These are phyloP conservation scores for Teratosphaeria gauchensis DNA, from an alignment of 2,329 filamentous ascomycete genomes.

Conservation along the genomic window DNA sequence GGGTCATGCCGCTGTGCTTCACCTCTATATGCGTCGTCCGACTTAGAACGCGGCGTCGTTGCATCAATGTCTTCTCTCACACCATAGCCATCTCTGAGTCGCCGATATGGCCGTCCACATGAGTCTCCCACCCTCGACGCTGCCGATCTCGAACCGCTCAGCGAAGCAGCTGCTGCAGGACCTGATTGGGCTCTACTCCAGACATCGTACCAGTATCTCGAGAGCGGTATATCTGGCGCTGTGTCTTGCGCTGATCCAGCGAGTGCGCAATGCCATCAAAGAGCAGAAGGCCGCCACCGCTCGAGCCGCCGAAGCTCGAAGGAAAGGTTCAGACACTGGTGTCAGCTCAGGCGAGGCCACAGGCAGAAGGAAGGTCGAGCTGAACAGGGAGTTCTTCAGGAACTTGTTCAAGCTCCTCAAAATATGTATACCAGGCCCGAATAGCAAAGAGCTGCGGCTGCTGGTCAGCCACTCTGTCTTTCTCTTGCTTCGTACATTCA, in stretches of 20 bases:
- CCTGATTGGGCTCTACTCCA: conserved; percentile 63
- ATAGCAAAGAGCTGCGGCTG: conserved; percentile 76
- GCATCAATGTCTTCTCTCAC: not conserved
- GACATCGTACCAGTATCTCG: conserved; percentile 72
- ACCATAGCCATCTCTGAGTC: not conserved
- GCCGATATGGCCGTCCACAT: not conserved
- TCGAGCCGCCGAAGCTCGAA: conserved; percentile 53
- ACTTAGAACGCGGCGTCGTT: not conserved
- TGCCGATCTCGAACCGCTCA: conserved; percentile 20
- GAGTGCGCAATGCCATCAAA: conserved; percentile 80
- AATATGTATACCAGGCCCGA: conserved; percentile 86
- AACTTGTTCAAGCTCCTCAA: conserved; percentile 66
- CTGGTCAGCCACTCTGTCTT: conserved; percentile 90
- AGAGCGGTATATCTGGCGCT: conserved; percentile 75
- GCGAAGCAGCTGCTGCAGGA: conserved; percentile 28
- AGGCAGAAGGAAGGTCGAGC: conserved; percentile 68
- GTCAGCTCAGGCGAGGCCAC: conserved; percentile 35
- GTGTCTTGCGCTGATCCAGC: conserved; percentile 70
- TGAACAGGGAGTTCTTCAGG: conserved; percentile 79
- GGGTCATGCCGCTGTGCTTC: not conserved
- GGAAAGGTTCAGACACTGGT: conserved; percentile 13
- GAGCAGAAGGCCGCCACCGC: conserved; percentile 81
- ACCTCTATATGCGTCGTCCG: not conserved
- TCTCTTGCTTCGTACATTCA: conserved; percentile 76
- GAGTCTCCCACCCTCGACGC: not conserved